A percentile compares a stretch with the other conserved stretches of the same genome.
Evolutionary conservation across 2,329 filamentous ascomycete species (phyloP).

Genomic region (Talaromyces sp.): DNA sequence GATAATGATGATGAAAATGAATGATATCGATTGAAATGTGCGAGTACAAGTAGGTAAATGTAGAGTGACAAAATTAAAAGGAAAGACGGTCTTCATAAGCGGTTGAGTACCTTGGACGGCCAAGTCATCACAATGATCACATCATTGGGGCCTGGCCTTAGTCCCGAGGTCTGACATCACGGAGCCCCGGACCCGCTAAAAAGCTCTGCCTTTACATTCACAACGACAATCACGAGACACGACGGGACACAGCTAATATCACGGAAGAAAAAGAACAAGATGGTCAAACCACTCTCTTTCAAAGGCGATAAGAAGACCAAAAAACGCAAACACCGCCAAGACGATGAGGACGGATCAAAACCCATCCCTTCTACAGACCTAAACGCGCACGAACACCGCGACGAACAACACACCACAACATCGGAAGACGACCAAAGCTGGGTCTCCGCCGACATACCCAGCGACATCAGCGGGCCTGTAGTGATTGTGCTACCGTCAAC

Average conservation of each 20-base stretch:
- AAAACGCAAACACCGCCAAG: slow-evolving; percentile 73
- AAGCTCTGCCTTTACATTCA: neutral
- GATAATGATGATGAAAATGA: slow-evolving; percentile 13
- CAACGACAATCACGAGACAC: neutral
- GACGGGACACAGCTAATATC: neutral
- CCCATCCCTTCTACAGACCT: slow-evolving; percentile 25
- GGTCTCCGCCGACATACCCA: slow-evolving; percentile 74
- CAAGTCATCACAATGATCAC: slow-evolving; percentile 7
- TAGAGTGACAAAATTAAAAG: neutral
- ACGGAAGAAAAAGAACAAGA: slow-evolving; percentile 18
- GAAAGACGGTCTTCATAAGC: neutral
- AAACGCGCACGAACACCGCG: slow-evolving; percentile 23
- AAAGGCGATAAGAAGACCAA: slow-evolving; percentile 89
- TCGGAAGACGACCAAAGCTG: slow-evolving; percentile 74
- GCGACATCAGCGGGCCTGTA: slow-evolving; percentile 76
- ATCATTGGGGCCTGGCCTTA: neutral
- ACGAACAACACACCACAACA: slow-evolving; percentile 31
- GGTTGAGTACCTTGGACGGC: slow-evolving; percentile 8
- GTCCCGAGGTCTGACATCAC: slow-evolving; percentile 2
- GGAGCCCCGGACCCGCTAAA: neutral
- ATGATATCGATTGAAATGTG: neutral
- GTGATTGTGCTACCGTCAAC: slow-evolving; percentile 77
- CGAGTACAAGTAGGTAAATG: neutral
- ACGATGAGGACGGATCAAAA: slow-evolving; percentile 47
- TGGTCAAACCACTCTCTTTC: slow-evolving; percentile 81